Evolutionary conservation across 345 rosid species (phyloP).

Genomic region (Capsella bursapastoris): DNA sequence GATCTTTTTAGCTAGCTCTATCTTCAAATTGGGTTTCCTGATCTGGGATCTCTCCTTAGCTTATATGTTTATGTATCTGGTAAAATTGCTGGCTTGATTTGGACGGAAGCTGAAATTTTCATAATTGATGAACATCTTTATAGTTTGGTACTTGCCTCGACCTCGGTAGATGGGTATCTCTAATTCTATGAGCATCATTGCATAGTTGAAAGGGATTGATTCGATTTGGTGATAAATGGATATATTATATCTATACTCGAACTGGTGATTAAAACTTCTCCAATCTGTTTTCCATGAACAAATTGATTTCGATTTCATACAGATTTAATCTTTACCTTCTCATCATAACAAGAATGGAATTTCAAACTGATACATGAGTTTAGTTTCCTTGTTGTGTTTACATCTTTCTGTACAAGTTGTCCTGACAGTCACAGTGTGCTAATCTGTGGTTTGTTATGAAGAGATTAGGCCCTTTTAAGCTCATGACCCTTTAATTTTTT

Average conservation of each 20-base stretch:
- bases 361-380: background rate
- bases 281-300: background rate
- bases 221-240: background rate
- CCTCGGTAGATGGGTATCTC: conserved; percentile 1
- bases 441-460: conserved; percentile 9
- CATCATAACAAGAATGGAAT: background rate
- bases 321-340: background rate
- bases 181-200: conserved; percentile 18
- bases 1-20: background rate
- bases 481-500: background rate
- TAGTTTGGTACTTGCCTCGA: background rate
- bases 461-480: background rate
- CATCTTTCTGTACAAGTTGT: background rate
- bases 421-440: background rate
- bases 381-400: conserved; percentile 21
- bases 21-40: conserved; percentile 20
- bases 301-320: background rate
- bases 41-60: conserved; percentile 30
- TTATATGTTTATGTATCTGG: conserved; percentile 4
- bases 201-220: conserved; percentile 5
- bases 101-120: background rate
- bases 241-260: background rate
- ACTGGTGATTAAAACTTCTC: conserved; percentile 6
- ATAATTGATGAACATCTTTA: conserved; percentile 1
- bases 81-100: conserved; percentile 24